phyloP scores from a whole-genome alignment of 257 asterid genomes.

The Cinchona pubescens region DNA sequence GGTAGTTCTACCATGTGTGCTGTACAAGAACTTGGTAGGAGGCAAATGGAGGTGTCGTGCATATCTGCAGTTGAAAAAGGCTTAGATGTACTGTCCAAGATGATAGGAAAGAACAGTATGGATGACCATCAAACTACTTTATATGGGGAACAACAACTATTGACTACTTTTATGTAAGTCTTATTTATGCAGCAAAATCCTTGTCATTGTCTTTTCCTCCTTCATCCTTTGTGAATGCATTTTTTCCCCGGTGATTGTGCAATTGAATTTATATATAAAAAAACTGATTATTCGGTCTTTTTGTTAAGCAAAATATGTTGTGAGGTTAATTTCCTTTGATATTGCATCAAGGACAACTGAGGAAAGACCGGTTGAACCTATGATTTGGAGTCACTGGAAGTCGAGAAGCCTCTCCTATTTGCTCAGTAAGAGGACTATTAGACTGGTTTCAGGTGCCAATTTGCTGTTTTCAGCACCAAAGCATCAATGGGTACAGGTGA shows the following conservation, averaged over 20 bases:
- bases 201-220: no score
- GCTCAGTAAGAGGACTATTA: constrained; percentile 70
- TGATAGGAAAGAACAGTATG: constrained; percentile 27
- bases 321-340: constrained; percentile 11
- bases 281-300: background rate
- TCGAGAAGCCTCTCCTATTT: constrained; percentile 61
- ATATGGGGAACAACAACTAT: constrained; percentile 23
- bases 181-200: background rate
- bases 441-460: constrained; percentile 77
- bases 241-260: background rate
- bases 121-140: constrained; percentile 30
- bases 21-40: constrained; percentile 43
- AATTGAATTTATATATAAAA: no score
- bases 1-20: constrained; percentile 39
- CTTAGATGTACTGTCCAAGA: constrained; percentile 41
- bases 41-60: constrained; percentile 44
- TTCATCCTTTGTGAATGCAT: background rate
- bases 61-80: constrained; percentile 46
- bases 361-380: constrained; percentile 44
- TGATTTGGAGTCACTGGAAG: constrained; percentile 58
- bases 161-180: constrained; percentile 39
- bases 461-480: constrained; percentile 58
- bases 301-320: background rate
- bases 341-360: constrained; percentile 45
- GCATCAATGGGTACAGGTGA: constrained; percentile 59